These are phyloP conservation scores for Candida neerlandica DNA, from an alignment of 1,139 yeast genomes.

Conservation along the genomic window DNA sequence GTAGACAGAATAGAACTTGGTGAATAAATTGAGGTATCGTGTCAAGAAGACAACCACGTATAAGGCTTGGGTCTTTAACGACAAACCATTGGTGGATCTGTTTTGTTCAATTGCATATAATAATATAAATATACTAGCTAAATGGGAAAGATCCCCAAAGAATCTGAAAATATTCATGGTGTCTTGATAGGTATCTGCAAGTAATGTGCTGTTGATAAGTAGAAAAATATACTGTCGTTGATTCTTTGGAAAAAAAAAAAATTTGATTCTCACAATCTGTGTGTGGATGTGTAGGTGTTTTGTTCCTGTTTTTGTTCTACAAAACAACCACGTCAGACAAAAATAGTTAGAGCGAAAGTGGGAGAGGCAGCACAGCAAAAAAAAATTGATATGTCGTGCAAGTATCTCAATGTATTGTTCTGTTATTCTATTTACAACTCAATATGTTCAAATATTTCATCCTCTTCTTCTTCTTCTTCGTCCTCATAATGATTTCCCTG, in stretches of 20 bases:
- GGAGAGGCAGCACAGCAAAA: not conserved
- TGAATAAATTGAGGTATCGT: conserved; percentile 74
- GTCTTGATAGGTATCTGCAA: not conserved
- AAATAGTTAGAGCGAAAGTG: not conserved
- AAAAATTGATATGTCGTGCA: not conserved
- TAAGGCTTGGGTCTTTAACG: conserved; percentile 82
- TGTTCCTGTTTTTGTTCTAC: not conserved
- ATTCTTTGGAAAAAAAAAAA: not conserved
- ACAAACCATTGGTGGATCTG: conserved; percentile 77
- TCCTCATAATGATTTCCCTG: conserved; percentile 1
- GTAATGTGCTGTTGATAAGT: not conserved
- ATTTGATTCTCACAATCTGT: not conserved
- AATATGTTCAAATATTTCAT: conserved; percentile 14
- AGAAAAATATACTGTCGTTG: not conserved
- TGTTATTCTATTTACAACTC: conserved; percentile 14
- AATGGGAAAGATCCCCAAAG: conserved; percentile 78
- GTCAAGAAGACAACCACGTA: conserved; percentile 78
- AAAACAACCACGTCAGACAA: conserved; percentile 4
- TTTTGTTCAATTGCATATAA: conserved; percentile 68
- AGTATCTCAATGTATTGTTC: too few relatives aligned
- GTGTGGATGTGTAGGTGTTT: not conserved
- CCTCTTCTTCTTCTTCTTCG: conserved; percentile 13
- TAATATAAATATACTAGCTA: conserved; percentile 75
- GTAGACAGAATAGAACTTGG: conserved; percentile 66
- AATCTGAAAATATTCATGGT: conserved; percentile 56